phyloP scores from a whole-genome alignment of 805 yeast genomes.

The Kodamaea lidongshanica region DNA sequence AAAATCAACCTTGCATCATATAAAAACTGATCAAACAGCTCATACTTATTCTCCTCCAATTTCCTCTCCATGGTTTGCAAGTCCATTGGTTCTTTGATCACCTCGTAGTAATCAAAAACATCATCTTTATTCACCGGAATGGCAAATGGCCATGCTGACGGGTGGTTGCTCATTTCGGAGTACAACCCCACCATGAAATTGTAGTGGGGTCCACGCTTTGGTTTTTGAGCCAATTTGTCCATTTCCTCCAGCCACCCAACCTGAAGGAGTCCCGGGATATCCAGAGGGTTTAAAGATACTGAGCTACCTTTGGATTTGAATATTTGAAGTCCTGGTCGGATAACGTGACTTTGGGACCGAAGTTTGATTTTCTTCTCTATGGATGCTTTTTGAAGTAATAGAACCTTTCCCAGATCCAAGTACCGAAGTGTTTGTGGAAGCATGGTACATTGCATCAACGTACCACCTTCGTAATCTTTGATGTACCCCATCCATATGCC shows the following conservation, averaged over 20 bases:
- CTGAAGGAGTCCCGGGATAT: slow-evolving; percentile 84
- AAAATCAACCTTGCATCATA: slow-evolving; percentile 83
- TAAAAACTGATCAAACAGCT: slow-evolving; percentile 82
- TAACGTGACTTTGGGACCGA: slow-evolving; percentile 70
- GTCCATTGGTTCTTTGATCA: slow-evolving; percentile 98
- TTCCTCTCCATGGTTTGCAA: slow-evolving; percentile 91
- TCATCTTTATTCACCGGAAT: slow-evolving; percentile 90
- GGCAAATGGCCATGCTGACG: slow-evolving; percentile 97
- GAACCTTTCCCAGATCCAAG: slow-evolving; percentile 79
- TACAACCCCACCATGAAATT: slow-evolving; percentile 86
- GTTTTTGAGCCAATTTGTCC: slow-evolving; percentile 94
- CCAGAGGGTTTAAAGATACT: slow-evolving; percentile 58
- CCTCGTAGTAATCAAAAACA: slow-evolving; percentile 93
- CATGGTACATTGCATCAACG: slow-evolving; percentile 96
- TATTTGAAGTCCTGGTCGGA: slow-evolving; percentile 72
- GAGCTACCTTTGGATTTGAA: slow-evolving; percentile 47
- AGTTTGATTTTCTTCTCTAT: slow-evolving; percentile 76
- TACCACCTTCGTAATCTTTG: slow-evolving; percentile 98
- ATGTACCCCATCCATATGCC: slow-evolving; percentile 97
- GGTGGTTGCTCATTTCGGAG: slow-evolving; percentile 86
- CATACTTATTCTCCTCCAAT: slow-evolving; percentile 86
- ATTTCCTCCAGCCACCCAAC: slow-evolving; percentile 98
- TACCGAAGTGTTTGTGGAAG: slow-evolving; percentile 76
- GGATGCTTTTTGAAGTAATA: slow-evolving; percentile 87
- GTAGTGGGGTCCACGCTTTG: slow-evolving; percentile 90